These are phyloP conservation scores for Phytophthora palmivora DNA, from an alignment of 352 stramenopile species.

Conservation along the genomic window DNA sequence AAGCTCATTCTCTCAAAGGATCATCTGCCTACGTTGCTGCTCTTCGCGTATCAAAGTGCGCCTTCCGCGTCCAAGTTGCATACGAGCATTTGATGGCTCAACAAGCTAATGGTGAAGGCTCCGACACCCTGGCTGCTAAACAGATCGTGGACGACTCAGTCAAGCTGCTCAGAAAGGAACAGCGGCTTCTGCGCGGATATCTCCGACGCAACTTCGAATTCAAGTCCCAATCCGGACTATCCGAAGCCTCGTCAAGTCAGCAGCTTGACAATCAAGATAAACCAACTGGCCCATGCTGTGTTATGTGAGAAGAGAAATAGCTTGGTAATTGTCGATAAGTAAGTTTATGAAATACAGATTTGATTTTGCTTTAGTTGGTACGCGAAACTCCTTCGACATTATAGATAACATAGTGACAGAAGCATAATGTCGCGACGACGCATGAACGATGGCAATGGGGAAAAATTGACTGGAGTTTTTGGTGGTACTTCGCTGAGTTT, in stretches of 20 bases:
- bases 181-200: constrained; percentile 70
- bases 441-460: constrained; percentile 73
- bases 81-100: constrained; percentile 54
- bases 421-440: constrained; percentile 30
- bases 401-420: constrained; percentile 15
- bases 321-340: constrained; percentile 8
- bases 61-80: constrained; percentile 77
- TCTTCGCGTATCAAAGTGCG: constrained; percentile 72
- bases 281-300: constrained; percentile 22
- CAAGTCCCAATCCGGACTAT: constrained; percentile 11
- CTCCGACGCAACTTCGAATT: constrained; percentile 81
- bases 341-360: constrained; percentile 28
- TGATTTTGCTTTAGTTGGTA: constrained; percentile 11
- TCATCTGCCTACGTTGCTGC: constrained; percentile 80
- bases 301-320: constrained; percentile 32
- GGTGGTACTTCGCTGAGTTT: constrained; percentile 29
- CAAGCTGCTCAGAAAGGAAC: constrained; percentile 57
- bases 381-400: constrained; percentile 20
- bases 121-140: constrained; percentile 28
- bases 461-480: constrained; percentile 53
- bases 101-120: constrained; percentile 35
- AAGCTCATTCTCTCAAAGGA: constrained; percentile 81
- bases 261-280: constrained; percentile 21
- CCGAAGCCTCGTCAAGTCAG: constrained; percentile 2
- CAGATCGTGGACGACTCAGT: constrained; percentile 54